These are phyloP conservation scores for Candida yuanshanica DNA, from an alignment of 805 yeast genomes.

Conservation along the genomic window DNA sequence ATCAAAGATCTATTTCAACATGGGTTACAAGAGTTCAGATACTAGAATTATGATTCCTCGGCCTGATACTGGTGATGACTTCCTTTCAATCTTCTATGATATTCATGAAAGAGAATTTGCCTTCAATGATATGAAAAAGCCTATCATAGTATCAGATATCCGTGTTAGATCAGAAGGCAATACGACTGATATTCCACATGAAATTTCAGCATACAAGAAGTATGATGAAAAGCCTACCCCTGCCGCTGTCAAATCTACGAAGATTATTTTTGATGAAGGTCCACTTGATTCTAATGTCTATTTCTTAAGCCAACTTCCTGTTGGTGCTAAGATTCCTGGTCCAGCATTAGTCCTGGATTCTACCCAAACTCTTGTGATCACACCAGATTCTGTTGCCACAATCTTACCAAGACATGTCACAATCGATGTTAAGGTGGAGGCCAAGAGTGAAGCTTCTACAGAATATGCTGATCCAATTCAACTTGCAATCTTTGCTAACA, in stretches of 20 bases:
- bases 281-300: constrained; percentile 27
- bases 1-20: constrained; percentile 29
- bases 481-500: constrained; percentile 37
- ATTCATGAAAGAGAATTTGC: constrained; percentile 32
- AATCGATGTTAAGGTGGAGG: constrained; percentile 24
- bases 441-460: constrained; percentile 35
- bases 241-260: constrained; percentile 30
- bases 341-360: constrained; percentile 34
- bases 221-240: constrained; percentile 18
- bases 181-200: constrained; percentile 12
- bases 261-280: constrained; percentile 27
- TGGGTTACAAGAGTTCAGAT: constrained; percentile 43
- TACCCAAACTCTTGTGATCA: constrained; percentile 36
- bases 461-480: constrained; percentile 42
- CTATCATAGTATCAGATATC: constrained; percentile 29
- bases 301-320: constrained; percentile 24
- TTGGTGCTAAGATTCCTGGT: constrained; percentile 29
- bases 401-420: constrained; percentile 33
- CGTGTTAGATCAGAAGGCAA: constrained; percentile 30
- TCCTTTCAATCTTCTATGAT: constrained; percentile 22
- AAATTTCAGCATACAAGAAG: constrained; percentile 22
- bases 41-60: constrained; percentile 34
- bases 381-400: constrained; percentile 32
- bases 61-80: constrained; percentile 19
- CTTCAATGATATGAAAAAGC: constrained; percentile 29